A percentile compares a stretch with the other conserved stretches of the same genome.
phyloP scores from a whole-genome alignment of 805 yeast genomes.

The Candida fluviatilis region DNA sequence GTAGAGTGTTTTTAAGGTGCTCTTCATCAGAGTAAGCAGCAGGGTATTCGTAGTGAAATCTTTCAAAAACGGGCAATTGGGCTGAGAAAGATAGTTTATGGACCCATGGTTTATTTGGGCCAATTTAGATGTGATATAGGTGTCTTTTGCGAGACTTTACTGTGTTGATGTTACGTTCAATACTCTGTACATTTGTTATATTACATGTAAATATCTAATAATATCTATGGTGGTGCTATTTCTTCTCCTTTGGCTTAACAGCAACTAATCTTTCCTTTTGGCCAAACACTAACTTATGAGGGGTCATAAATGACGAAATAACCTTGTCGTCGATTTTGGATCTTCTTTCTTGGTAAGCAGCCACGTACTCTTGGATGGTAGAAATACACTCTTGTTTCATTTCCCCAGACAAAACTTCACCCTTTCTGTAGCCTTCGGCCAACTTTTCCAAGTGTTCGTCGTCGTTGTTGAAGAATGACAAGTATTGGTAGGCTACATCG shows the following conservation, averaged over 20 bases:
- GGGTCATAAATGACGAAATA: constrained; percentile 71
- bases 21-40: too few species aligned
- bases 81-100: too few species aligned
- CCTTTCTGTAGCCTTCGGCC: constrained; percentile 64
- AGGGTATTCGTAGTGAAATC: too few species aligned
- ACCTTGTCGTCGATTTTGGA: constrained; percentile 56
- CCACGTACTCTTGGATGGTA: constrained; percentile 73
- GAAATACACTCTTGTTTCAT: constrained; percentile 85
- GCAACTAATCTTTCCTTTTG: constrained; percentile 69
- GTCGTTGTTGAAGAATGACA: constrained; percentile 85
- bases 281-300: constrained; percentile 78
- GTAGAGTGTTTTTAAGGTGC: too few species aligned
- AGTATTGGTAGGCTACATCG: constrained; percentile 92
- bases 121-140: too few species aligned
- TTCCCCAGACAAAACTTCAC: constrained; percentile 88
- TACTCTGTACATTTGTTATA: neutral
- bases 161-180: too few species aligned
- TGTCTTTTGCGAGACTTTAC: too few species aligned
- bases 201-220: neutral
- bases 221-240: constrained; percentile 11
- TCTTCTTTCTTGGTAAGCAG: constrained; percentile 78
- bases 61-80: too few species aligned
- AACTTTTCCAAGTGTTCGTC: constrained; percentile 68
- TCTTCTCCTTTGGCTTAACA: constrained; percentile 48
- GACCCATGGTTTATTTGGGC: too few species aligned